Percentiles rank a stretch among this genome's conserved stretches.
Evolutionary conservation across 805 yeast species (phyloP).

Genomic region (Sungouiozyma ichnusensis): DNA sequence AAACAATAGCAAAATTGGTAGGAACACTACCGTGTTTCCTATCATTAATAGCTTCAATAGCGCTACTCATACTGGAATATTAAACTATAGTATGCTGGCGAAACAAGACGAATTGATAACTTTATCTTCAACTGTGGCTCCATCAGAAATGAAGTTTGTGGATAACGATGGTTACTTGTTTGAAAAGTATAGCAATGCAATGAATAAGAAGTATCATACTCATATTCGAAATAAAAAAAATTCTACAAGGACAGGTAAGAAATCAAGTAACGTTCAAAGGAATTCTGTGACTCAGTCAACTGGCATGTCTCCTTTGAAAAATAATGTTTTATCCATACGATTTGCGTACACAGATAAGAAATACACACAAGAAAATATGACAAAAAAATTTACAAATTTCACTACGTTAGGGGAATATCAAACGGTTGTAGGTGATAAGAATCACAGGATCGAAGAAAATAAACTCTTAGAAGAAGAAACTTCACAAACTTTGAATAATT

Average conservation of each 20-base stretch:
- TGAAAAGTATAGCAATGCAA: neutral
- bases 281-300: neutral
- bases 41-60: neutral
- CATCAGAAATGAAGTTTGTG: neutral
- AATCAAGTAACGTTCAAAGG: neutral
- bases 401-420: neutral
- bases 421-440: neutral
- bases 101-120: neutral
- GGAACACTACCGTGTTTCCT: neutral
- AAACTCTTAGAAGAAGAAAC: neutral
- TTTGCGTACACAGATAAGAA: neutral
- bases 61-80: neutral
- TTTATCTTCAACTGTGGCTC: neutral
- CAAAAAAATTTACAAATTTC: too few species aligned
- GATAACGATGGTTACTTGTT: neutral
- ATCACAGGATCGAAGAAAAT: neutral
- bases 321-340: neutral
- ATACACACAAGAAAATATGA: neutral
- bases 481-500: neutral
- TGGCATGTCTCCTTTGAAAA: neutral
- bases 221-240: neutral
- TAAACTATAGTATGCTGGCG: neutral
- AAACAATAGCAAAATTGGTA: neutral
- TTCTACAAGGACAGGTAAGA: neutral
- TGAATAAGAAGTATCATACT: neutral